Evolutionary conservation across 2,329 filamentous ascomycete genomes (phyloP).

Genomic region (Penicillium sp.): DNA sequence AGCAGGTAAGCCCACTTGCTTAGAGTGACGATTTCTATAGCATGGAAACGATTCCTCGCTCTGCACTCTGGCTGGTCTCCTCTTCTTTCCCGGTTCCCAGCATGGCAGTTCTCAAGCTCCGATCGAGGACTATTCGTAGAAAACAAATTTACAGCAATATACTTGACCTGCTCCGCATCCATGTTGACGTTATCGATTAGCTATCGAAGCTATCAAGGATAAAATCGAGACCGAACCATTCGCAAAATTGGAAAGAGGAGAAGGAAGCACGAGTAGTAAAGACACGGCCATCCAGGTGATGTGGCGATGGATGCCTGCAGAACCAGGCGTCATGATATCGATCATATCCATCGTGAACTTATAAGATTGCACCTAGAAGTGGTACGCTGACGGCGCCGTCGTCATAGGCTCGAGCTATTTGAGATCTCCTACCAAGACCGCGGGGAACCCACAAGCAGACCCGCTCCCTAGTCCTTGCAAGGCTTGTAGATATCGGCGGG

Average conservation of each 20-base stretch:
- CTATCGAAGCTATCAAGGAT: neutral
- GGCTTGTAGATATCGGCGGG: constrained; percentile 16
- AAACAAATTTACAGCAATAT: neutral
- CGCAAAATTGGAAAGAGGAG: no score
- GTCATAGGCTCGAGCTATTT: constrained; percentile 13
- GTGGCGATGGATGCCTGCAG: constrained; percentile 13
- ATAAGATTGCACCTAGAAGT: neutral
- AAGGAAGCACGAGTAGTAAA: neutral
- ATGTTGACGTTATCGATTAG: neutral
- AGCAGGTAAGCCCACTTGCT: no score
- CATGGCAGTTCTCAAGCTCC: no score
- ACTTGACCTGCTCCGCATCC: neutral
- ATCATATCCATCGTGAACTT: neutral
- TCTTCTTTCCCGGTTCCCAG: no score
- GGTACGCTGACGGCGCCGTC: constrained; percentile 8
- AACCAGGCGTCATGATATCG: neutral
- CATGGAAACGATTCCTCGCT: no score
- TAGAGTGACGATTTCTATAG: no score
- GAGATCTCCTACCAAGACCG: constrained; percentile 14
- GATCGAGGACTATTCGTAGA: no score
- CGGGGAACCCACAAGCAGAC: constrained; percentile 5
- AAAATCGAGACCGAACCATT: neutral
- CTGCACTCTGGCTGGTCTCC: no score
- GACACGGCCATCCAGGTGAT: neutral
- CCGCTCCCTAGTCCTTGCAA: constrained; percentile 6